Conservation (phyloP, 495 filamentous ascomycete species). For the Letharia columbiana region DNA sequence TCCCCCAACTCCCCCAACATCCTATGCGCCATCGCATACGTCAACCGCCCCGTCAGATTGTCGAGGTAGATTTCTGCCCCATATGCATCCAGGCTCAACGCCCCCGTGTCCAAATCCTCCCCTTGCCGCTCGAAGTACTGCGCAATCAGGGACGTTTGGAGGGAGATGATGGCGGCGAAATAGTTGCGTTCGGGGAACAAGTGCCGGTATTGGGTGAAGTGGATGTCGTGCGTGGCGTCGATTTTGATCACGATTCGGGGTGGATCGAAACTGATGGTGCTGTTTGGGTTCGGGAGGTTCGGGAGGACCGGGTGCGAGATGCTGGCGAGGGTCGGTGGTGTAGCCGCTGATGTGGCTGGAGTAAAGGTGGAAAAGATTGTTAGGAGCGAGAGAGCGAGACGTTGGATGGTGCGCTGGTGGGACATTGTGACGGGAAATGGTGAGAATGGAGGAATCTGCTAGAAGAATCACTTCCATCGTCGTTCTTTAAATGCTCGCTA, state of each 20-base stretch:
- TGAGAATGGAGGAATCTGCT: too few relatives aligned
- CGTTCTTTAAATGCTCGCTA: too few relatives aligned
- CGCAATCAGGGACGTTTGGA: not conserved
- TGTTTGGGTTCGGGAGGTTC: too few relatives aligned
- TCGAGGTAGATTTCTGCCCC: not conserved
- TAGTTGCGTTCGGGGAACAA: not conserved
- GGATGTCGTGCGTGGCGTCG: not conserved
- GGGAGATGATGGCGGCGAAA: not conserved
- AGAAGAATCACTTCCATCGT: too few relatives aligned
- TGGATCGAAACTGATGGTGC: not conserved
- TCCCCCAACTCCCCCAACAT: not conserved
- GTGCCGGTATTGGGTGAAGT: not conserved
- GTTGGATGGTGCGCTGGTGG: too few relatives aligned
- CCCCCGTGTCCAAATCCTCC: not conserved
- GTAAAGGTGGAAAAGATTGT: too few relatives aligned
- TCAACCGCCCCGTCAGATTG: not conserved
- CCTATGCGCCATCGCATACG: not conserved
- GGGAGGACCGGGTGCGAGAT: too few relatives aligned
- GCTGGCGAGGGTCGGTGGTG: too few relatives aligned
- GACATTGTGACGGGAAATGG: too few relatives aligned
- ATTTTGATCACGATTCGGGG: not conserved
- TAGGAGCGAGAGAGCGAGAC: too few relatives aligned
- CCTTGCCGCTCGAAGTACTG: not conserved
- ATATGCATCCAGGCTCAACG: not conserved
- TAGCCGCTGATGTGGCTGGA: too few relatives aligned